Evolutionary conservation across 129 eudicot species (phyloP), one percentile per base, ranked within the genome.

Genomic region (Flaveria bidentis): DNA sequence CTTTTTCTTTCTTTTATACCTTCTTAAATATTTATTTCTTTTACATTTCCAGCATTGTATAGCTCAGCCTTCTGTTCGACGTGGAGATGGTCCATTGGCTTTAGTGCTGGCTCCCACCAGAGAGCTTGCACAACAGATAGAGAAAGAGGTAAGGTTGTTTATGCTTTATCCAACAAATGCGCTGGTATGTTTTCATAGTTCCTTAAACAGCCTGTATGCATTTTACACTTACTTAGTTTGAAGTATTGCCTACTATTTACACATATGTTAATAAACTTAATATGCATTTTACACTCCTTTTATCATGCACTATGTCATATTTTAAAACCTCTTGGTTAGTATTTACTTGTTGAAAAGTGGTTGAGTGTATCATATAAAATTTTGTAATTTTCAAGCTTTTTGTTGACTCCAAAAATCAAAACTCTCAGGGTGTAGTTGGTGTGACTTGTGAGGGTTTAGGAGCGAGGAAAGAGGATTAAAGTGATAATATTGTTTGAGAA

Each of bases 11-110:
- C n/a, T n/a, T n/a, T n/a, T n/a, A n/a, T n/a, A n/a, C n/a, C n/a
- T n/a, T n/a, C n/a, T n/a, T n/a, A n/a, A n/a, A n/a, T 73, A 8
- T 73, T 18, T 73, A 46, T 33, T 28, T 2, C 4, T 44, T 52
- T 62, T 52, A 62, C 23, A 72, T 73, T 75, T 84, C 75, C 87
- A 91, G 97, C 91, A 91, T 83, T 91, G 94, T 74, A 79, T 88
- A 67, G 91, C 97, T 74, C 97, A 91, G 83, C 78, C 88, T 53
- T 81, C 90, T 39, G 75, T 88, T 86, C 72, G 88, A 14, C 93
- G 97, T 12, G 93, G 97, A 83, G 97, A 91, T 86, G 97, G 97
- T 77, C 97, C 97, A 39, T 85, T 91, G 81, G 97, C 97, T 66
- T 78, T 91, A 51, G 97, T 91, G 67, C 72, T 91, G 80, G 93